A percentile compares a stretch with the other conserved stretches of the same genome.
Evolutionary conservation across 495 filamentous ascomycete genomes (phyloP).

Genomic region (Neurospora sp.): DNA sequence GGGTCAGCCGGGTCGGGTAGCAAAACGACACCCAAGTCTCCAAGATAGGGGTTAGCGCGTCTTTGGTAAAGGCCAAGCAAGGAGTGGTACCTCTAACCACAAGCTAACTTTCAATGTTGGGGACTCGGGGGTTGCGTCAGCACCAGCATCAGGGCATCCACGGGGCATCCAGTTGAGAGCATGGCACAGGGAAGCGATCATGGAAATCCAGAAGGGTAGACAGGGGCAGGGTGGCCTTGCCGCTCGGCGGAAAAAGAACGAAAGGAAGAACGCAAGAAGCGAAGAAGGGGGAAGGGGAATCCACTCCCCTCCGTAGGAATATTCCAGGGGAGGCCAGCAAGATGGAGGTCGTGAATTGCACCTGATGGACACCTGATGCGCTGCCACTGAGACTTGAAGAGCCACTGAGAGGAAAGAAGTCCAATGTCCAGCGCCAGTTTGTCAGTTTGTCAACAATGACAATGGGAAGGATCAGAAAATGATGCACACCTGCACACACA

Average conservation of each 20-base stretch:
- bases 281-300: neutral
- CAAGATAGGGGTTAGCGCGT: constrained; percentile 1
- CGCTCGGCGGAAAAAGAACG: neutral
- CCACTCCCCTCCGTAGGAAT: neutral
- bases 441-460: neutral
- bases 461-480: neutral
- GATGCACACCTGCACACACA: neutral
- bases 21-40: neutral
- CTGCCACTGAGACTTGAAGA: neutral
- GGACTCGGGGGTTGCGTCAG: neutral
- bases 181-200: neutral
- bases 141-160: neutral
- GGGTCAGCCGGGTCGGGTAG: neutral
- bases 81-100: neutral
- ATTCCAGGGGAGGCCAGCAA: neutral
- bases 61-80: neutral
- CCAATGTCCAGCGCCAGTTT: neutral
- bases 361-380: neutral
- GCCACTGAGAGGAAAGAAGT: neutral
- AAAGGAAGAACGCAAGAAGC: neutral
- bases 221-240: neutral
- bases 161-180: neutral
- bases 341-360: neutral
- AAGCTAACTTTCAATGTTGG: neutral
- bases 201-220: neutral